These are phyloP conservation scores for Botrytis squamosa DNA, from an alignment of 2,329 filamentous ascomycete species.

Conservation along the genomic window DNA sequence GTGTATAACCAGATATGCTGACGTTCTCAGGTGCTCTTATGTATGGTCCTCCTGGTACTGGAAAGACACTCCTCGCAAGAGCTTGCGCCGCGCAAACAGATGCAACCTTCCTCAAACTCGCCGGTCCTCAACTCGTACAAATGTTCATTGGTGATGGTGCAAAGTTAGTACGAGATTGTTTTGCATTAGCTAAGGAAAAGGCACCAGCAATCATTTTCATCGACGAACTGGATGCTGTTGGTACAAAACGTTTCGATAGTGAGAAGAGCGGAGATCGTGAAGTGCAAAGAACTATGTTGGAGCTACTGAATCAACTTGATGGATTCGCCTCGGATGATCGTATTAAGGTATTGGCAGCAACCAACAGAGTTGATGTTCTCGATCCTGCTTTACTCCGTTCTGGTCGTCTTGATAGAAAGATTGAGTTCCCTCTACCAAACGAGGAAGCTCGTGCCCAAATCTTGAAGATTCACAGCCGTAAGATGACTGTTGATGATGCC, in stretches of 20 bases:
- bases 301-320: constrained; percentile 96
- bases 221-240: constrained; percentile 96
- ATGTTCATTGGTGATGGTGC: constrained; percentile 99
- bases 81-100: constrained; percentile 98
- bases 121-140: constrained; percentile 94
- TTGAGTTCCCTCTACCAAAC: constrained; percentile 96
- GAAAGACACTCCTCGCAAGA: constrained; percentile 88
- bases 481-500: constrained; percentile 92
- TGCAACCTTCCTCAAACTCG: constrained; percentile 97
- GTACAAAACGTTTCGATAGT: constrained; percentile 97
- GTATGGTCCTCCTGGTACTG: constrained; percentile 92
- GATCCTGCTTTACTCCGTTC: constrained; percentile 90
- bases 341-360: constrained; percentile 93
- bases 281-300: constrained; percentile 98
- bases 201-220: constrained; percentile 99
- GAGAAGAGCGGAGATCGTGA: constrained; percentile 98
- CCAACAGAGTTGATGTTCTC: constrained; percentile 90
- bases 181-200: constrained; percentile 97
- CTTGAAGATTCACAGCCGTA: constrained; percentile 92
- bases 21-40: constrained; percentile 76
- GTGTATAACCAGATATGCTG: constrained; percentile 20
- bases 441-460: constrained; percentile 98
- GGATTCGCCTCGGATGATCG: constrained; percentile 96
- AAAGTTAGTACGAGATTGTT: constrained; percentile 95
- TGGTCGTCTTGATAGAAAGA: constrained; percentile 91